A percentile compares a stretch with the other conserved stretches of the same genome.
Conservation (phyloP, 129 eudicot genomes). For the Logfia minima region DNA sequence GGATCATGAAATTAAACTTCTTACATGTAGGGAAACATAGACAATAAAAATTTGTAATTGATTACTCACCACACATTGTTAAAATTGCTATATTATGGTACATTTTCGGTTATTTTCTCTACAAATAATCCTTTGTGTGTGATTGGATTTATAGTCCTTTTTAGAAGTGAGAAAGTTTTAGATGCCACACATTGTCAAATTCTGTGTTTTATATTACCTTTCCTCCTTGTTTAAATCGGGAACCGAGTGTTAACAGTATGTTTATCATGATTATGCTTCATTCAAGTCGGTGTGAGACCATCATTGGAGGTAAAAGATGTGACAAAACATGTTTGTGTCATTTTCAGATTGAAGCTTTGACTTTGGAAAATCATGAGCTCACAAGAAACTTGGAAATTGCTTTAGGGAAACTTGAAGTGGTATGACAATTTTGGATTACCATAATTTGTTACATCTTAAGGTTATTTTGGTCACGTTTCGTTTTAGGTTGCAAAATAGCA, state of each 20-base stretch:
- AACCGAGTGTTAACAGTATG: background rate
- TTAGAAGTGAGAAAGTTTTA: too few relatives aligned
- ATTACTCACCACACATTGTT: too few relatives aligned
- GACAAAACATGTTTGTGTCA: background rate
- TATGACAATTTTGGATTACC: background rate
- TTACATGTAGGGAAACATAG: too few relatives aligned
- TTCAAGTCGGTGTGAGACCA: background rate
- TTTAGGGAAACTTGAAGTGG: constrained; percentile 28
- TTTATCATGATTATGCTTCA: background rate
- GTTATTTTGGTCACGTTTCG: background rate
- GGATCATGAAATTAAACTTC: too few relatives aligned
- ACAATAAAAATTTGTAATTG: too few relatives aligned
- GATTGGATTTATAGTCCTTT: too few relatives aligned
- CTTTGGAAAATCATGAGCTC: constrained; percentile 15
- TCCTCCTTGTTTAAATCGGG: background rate
- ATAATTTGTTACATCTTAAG: background rate
- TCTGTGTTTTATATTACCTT: too few relatives aligned
- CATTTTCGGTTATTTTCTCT: too few relatives aligned
- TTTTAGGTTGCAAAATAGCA: background rate
- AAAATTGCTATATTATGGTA: too few relatives aligned
- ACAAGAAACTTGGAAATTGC: constrained; percentile 12
- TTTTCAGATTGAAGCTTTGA: constrained; percentile 25
- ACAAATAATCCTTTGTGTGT: too few relatives aligned
- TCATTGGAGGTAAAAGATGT: background rate
- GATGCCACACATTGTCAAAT: background rate